A percentile compares a stretch with the other conserved stretches of the same genome.
phyloP scores from a whole-genome alignment of 768 basidiomycete genomes.

The Pluteus cervinus region DNA sequence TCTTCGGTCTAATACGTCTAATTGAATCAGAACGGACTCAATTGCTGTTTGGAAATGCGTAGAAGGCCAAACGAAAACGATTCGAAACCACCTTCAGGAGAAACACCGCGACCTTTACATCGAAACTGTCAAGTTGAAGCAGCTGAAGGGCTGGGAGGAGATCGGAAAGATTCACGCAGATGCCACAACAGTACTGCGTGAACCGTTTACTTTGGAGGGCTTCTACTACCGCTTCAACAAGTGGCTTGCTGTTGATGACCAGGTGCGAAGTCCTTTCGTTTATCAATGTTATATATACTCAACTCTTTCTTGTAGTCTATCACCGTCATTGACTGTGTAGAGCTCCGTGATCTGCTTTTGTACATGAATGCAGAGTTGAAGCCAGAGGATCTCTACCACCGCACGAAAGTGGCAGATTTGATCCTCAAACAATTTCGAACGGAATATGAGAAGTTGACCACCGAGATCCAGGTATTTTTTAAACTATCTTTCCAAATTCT shows the following conservation, averaged over 20 bases:
- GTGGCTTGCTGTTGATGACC: conserved; percentile 24
- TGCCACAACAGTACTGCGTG: too few relatives aligned
- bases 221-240: conserved; percentile 13
- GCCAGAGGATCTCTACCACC: conserved; percentile 27
- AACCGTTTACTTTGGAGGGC: conserved; percentile 14
- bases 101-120: conserved; percentile 13
- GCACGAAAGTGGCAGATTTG: conserved; percentile 20
- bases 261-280: conserved; percentile 18
- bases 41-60: conserved; percentile 17
- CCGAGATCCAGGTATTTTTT: conserved; percentile 19
- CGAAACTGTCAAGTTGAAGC: conserved; percentile 6
- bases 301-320: conserved; percentile 20
- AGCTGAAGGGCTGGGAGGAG: conserved; percentile 17
- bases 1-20: too few relatives aligned
- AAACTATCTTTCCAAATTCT: conserved; percentile 8
- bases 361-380: conserved; percentile 18
- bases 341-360: conserved; percentile 24
- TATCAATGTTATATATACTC: neutral
- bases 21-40: too few relatives aligned
- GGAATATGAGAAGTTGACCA: conserved; percentile 13
- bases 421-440: conserved; percentile 18
- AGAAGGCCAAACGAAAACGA: conserved; percentile 14
- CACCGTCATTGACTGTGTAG: conserved; percentile 27
- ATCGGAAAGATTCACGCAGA: too few relatives aligned
- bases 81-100: conserved; percentile 17